These are phyloP conservation scores for Wickerhamiella sorbophila DNA, from an alignment of 805 yeast genomes.

Conservation along the genomic window DNA sequence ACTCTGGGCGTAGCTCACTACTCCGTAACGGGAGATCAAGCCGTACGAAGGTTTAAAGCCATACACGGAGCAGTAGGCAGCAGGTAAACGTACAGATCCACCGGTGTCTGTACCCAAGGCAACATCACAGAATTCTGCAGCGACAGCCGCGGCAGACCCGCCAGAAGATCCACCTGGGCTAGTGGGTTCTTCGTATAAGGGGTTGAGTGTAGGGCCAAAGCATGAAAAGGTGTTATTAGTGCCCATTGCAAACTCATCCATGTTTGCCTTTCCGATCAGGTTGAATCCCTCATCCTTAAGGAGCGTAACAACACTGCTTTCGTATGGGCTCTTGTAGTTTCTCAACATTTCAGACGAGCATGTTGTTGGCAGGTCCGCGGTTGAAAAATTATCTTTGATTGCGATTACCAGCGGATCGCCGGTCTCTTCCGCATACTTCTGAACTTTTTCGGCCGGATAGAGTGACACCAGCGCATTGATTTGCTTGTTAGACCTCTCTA, in stretches of 20 bases:
- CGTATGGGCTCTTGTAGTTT: slow-evolving; percentile 57
- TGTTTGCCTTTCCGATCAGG: slow-evolving; percentile 64
- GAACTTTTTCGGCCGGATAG: slow-evolving; percentile 10
- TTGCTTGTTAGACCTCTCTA: slow-evolving; percentile 15
- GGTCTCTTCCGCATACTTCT: slow-evolving; percentile 5
- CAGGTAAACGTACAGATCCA: slow-evolving; percentile 88
- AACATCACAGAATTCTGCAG: slow-evolving; percentile 52
- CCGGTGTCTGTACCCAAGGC: slow-evolving; percentile 95
- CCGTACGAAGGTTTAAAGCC: slow-evolving; percentile 96
- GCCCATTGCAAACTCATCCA: slow-evolving; percentile 99
- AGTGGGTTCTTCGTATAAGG: slow-evolving; percentile 29
- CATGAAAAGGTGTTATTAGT: slow-evolving; percentile 25
- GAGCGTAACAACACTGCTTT: slow-evolving; percentile 54
- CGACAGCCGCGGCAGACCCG: slow-evolving; percentile 89
- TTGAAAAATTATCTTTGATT: slow-evolving; percentile 70
- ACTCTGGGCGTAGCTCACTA: slow-evolving; percentile 83
- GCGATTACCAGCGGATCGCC: slow-evolving; percentile 26
- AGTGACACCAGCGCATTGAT: slow-evolving; percentile 23
- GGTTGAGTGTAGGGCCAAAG: slow-evolving; percentile 27
- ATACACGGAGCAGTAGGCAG: slow-evolving; percentile 64
- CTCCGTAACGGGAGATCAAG: slow-evolving; percentile 81
- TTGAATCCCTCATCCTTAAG: slow-evolving; percentile 39
- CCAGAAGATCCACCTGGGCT: slow-evolving; percentile 90
- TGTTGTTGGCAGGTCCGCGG: slow-evolving; percentile 54
- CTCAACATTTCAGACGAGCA: slow-evolving; percentile 57